Percentiles rank a stretch among this genome's conserved stretches.
Evolutionary conservation across 129 eudicot genomes (phyloP).

Genomic region (Scalesia atractyloides): DNA sequence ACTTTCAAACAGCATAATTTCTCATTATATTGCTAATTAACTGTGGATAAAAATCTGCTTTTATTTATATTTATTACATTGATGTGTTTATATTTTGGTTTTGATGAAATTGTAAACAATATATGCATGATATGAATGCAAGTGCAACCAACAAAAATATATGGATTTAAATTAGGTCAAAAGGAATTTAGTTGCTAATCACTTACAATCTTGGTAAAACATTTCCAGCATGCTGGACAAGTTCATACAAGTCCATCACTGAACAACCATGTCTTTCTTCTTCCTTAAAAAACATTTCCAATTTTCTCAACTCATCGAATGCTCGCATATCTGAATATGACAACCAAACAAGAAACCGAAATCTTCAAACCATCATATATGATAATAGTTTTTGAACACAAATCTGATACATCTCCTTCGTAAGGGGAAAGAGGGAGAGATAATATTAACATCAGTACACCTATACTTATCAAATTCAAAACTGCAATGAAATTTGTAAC

Average conservation of each 20-base stretch:
- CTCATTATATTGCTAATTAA: not conserved
- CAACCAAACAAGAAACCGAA: slow-evolving; percentile 29
- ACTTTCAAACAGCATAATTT: not conserved
- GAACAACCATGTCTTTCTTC: slow-evolving; percentile 95
- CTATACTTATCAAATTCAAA: slow-evolving; percentile 23
- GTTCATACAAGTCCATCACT: slow-evolving; percentile 84
- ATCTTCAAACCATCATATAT: slow-evolving; percentile 19
- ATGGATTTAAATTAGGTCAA: slow-evolving; percentile 14
- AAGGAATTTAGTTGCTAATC: not conserved
- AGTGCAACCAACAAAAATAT: slow-evolving; percentile 13
- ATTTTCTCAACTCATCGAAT: slow-evolving; percentile 82
- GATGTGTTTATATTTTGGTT: not conserved
- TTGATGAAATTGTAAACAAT: not conserved
- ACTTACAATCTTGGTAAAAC: slow-evolving; percentile 92
- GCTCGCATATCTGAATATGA: slow-evolving; percentile 85
- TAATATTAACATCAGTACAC: not conserved
- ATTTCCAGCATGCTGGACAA: slow-evolving; percentile 98
- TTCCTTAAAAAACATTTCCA: slow-evolving; percentile 85
- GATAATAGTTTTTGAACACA: not conserved
- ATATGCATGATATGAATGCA: not conserved
- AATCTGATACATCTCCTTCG: slow-evolving; percentile 15
- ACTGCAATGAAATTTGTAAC: slow-evolving; percentile 15
- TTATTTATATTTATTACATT: not conserved
- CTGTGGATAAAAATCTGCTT: not conserved
- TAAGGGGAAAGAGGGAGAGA: not conserved